These are phyloP conservation scores for Flaveria floridana DNA, from an alignment of 140 eudicot species.

Conservation along the genomic window DNA sequence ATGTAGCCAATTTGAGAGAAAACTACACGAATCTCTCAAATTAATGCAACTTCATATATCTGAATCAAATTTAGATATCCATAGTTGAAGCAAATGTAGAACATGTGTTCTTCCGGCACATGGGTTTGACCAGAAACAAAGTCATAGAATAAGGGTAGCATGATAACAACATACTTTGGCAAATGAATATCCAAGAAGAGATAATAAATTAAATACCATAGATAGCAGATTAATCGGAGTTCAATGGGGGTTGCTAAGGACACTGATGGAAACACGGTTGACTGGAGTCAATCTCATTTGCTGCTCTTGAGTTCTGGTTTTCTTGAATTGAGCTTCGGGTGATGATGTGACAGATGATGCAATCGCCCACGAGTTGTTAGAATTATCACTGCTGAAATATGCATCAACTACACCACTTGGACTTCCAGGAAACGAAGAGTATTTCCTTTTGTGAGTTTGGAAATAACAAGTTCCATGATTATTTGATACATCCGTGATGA, in stretches of 20 bases:
- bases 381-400: conserved; percentile 67
- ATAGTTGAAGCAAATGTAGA: conserved; percentile 39
- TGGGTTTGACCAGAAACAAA: conserved; percentile 49
- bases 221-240: conserved; percentile 31
- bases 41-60: conserved; percentile 39
- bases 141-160: conserved; percentile 36
- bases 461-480: conserved; percentile 28
- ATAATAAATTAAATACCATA: conserved; percentile 48
- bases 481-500: conserved; percentile 48
- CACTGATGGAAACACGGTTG: conserved; percentile 49
- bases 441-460: conserved; percentile 55
- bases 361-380: conserved; percentile 62
- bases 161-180: conserved; percentile 32
- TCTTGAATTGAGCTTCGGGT: conserved; percentile 65
- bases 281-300: conserved; percentile 69
- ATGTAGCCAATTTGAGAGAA: conserved; percentile 29
- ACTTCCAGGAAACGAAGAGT: conserved; percentile 51
- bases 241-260: conserved; percentile 46
- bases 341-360: conserved; percentile 60
- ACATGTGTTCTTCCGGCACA: conserved; percentile 44
- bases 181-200: conserved; percentile 42
- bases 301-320: conserved; percentile 64
- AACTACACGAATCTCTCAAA: conserved; percentile 37
- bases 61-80: conserved; percentile 44
- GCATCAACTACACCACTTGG: conserved; percentile 78